phyloP scores from a whole-genome alignment of 352 stramenopile genomes.

The Hyaloperonospora brassicae region DNA sequence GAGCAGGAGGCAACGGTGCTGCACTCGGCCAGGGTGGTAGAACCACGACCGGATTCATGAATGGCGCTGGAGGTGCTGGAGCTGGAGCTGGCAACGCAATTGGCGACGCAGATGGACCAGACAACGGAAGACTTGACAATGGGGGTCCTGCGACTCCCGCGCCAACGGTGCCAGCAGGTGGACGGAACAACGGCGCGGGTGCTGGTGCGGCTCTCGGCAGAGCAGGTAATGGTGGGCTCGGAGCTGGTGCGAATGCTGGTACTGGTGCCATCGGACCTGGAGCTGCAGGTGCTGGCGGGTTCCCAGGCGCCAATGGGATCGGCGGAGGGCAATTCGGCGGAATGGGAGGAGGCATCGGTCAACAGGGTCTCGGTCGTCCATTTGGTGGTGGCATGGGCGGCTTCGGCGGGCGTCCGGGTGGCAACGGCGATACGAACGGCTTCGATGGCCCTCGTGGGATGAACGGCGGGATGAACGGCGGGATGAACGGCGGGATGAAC shows the following conservation, averaged over 20 bases:
- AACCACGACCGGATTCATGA: constrained; percentile 5
- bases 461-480: constrained; percentile 1
- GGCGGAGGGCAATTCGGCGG: constrained; percentile 5
- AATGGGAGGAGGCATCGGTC: constrained; percentile 1
- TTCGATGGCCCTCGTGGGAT: constrained; percentile 1
- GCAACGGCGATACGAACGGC: background rate
- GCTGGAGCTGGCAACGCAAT: background rate
- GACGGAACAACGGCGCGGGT: background rate
- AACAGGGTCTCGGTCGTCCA: background rate
- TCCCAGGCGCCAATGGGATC: constrained; percentile 2
- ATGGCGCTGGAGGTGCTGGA: background rate
- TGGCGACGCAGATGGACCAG: background rate
- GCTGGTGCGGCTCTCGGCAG: constrained; percentile 2
- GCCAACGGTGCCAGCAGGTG: constrained; percentile 10
- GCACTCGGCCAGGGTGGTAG: background rate
- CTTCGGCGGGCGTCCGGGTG: constrained; percentile 8
- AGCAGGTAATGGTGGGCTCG: background rate
- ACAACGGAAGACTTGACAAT: background rate
- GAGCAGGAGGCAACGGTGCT: constrained; percentile 4
- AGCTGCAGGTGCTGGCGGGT: background rate
- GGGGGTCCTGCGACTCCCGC: constrained; percentile 13
- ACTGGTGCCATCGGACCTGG: constrained; percentile 5
- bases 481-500: constrained; percentile 3
- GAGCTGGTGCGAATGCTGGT: constrained; percentile 1
- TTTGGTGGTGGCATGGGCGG: constrained; percentile 7